Evolutionary conservation across 2,329 filamentous ascomycete genomes (phyloP).

Genomic region (Xylariaceae sp.): DNA sequence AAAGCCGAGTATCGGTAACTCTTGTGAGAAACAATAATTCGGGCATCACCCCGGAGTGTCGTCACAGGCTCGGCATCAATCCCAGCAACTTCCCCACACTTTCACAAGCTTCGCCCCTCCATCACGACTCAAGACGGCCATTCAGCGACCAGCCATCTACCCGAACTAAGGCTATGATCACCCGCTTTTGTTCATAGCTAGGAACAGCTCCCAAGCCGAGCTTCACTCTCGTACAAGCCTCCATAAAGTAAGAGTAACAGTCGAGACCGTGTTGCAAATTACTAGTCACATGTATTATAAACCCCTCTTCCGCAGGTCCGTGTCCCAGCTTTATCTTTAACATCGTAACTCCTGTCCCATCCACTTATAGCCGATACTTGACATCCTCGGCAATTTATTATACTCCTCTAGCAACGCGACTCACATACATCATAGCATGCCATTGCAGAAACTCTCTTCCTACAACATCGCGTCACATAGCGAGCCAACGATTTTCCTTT

Average conservation of each 20-base stretch:
- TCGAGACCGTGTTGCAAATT: not conserved
- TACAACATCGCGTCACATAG: conserved; percentile 1
- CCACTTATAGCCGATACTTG: conserved; percentile 9
- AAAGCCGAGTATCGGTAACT: too few species aligned
- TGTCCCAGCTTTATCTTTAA: too few species aligned
- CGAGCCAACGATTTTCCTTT: not conserved
- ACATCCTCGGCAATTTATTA: conserved; percentile 17
- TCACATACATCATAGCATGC: conserved; percentile 14
- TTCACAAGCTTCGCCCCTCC: conserved; percentile 29
- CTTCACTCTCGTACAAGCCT: not conserved
- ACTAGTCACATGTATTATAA: not conserved
- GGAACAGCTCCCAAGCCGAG: not conserved
- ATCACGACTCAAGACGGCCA: conserved; percentile 22
- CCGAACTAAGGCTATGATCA: conserved; percentile 20
- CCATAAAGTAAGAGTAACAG: not conserved
- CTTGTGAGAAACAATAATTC: too few species aligned
- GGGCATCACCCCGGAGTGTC: too few species aligned
- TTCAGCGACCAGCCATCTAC: conserved; percentile 28
- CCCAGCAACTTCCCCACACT: conserved; percentile 27
- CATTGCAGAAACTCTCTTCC: conserved; percentile 1
- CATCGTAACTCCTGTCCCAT: conserved; percentile 2
- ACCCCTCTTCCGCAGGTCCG: too few species aligned
- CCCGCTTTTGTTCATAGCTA: not conserved
- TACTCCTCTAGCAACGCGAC: conserved; percentile 8
- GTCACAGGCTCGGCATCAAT: not conserved